Conservation (phyloP, 78 protist genomes). For the slime mould (Dictyostelium discoideum) region DNA sequence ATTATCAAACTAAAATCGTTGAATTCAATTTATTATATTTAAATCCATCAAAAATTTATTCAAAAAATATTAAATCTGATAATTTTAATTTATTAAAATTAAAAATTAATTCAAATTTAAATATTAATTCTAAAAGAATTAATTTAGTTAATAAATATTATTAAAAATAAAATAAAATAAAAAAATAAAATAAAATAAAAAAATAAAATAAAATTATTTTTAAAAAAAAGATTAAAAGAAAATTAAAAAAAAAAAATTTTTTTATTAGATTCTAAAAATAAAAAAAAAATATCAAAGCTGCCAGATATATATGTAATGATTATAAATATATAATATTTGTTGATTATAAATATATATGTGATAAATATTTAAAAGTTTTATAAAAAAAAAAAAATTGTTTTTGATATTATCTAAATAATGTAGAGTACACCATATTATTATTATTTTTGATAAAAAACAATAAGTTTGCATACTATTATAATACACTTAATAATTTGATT, state of each 20-base stretch:
- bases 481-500: too few relatives aligned
- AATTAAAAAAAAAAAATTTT: too few relatives aligned
- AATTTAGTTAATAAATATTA: not conserved
- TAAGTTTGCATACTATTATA: too few relatives aligned
- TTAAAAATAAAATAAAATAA: not conserved
- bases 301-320: not conserved
- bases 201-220: not conserved
- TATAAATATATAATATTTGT: not conserved
- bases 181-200: not conserved
- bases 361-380: not conserved
- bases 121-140: not conserved
- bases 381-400: not conserved
- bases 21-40: not conserved
- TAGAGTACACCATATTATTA: too few relatives aligned
- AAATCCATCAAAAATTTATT: not conserved
- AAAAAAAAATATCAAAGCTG: not conserved
- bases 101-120: not conserved
- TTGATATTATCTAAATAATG: not conserved
- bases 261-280: not conserved
- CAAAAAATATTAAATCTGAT: not conserved
- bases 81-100: not conserved
- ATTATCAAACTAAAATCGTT: not conserved
- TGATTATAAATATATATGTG: too few relatives aligned
- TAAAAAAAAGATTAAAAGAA: not conserved
- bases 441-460: too few relatives aligned